phyloP scores from a whole-genome alignment of 1,284 basidiomycete species.

The Ganoderma meredithae region DNA sequence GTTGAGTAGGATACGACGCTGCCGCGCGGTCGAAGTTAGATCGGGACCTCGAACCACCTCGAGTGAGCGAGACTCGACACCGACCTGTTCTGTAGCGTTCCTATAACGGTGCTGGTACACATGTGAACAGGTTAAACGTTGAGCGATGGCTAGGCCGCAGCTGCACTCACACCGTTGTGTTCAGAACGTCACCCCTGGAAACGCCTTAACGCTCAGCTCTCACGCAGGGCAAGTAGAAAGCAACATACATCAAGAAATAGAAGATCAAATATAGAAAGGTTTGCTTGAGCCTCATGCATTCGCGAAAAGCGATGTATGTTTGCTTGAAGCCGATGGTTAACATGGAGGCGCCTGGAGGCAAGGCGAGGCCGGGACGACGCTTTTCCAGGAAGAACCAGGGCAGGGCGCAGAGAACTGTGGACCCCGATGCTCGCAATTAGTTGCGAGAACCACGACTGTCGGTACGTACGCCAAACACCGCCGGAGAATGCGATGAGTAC shows the following conservation, averaged over 20 bases:
- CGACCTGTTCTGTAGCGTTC: constrained; percentile 79
- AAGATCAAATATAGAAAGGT: constrained; percentile 80
- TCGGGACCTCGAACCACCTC: neutral
- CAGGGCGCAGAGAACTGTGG: constrained; percentile 69
- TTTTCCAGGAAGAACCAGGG: constrained; percentile 83
- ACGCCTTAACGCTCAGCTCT: neutral
- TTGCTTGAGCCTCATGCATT: constrained; percentile 77
- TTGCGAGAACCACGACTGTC: constrained; percentile 14
- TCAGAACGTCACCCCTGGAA: constrained; percentile 62
- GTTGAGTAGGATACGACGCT: constrained; percentile 72
- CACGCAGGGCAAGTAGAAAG: neutral
- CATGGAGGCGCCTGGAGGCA: constrained; percentile 70
- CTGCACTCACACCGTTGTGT: constrained; percentile 70
- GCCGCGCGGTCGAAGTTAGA: constrained; percentile 2
- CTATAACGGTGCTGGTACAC: constrained; percentile 85
- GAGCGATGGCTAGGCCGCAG: neutral
- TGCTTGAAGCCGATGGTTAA: constrained; percentile 78
- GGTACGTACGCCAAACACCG: constrained; percentile 73
- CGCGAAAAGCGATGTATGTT: constrained; percentile 68
- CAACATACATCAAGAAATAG: constrained; percentile 75
- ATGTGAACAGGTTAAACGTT: constrained; percentile 14
- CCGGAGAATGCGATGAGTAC: constrained; percentile 80
- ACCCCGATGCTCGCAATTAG: constrained; percentile 5
- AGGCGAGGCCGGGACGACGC: constrained; percentile 67
- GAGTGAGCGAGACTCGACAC: constrained; percentile 32